These are phyloP conservation scores for Hansenula sp. DNA, from an alignment of 1,139 yeast genomes.

Conservation along the genomic window DNA sequence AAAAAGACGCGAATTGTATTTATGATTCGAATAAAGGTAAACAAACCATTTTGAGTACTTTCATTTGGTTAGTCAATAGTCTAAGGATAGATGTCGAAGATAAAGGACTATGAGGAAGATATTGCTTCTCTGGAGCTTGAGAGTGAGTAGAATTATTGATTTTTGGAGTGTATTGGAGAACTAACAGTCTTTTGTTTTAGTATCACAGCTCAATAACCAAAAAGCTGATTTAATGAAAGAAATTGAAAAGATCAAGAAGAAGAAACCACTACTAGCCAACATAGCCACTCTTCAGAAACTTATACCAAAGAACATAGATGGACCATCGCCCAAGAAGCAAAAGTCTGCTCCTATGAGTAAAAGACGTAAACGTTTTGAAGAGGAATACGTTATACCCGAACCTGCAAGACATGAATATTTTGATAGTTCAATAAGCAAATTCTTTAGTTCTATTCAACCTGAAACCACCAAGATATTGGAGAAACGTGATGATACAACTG, in stretches of 20 bases:
- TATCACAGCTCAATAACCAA: constrained; percentile 13
- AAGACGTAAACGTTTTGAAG: constrained; percentile 7
- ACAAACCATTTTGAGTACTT: background rate
- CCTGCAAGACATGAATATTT: constrained; percentile 29
- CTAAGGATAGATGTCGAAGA: constrained; percentile 2
- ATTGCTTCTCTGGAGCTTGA: constrained; percentile 20
- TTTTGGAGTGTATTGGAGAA: background rate
- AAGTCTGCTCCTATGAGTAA: constrained; percentile 2
- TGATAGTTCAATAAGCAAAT: constrained; percentile 27
- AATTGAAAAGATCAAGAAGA: constrained; percentile 17
- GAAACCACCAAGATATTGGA: constrained; percentile 16
- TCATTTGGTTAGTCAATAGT: background rate
- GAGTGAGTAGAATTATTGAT: constrained; percentile 9
- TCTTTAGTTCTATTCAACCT: no score
- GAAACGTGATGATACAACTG: constrained; percentile 5
- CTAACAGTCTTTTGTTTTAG: constrained; percentile 8
- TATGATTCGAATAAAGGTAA: no score
- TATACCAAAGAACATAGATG: background rate
- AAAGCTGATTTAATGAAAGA: constrained; percentile 20
- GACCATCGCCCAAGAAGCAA: background rate
- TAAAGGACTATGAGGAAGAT: constrained; percentile 14
- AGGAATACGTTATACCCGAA: constrained; percentile 20
- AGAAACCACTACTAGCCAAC: constrained; percentile 10
- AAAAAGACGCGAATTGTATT: no score
- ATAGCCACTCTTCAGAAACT: constrained; percentile 11